phyloP scores from a whole-genome alignment of 1,284 basidiomycete species.

The Ceraceosorus guamensis region DNA sequence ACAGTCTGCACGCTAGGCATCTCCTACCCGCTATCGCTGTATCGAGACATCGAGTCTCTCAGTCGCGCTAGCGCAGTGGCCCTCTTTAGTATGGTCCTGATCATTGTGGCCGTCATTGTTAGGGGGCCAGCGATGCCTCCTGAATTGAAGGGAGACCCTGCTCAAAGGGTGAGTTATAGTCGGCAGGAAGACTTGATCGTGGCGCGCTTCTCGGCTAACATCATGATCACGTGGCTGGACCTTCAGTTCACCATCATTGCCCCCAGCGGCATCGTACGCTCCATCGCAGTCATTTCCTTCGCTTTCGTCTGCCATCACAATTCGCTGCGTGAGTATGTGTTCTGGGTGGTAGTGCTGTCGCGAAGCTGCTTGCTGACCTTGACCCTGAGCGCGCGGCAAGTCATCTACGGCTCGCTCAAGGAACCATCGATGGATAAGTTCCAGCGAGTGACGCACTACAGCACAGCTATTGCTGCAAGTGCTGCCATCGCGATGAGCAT shows the following conservation, averaged over 20 bases:
- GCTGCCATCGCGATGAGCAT: slow-evolving; percentile 60
- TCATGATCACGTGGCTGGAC: slow-evolving; percentile 41
- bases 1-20: slow-evolving; percentile 55
- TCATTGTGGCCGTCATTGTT: slow-evolving; percentile 77
- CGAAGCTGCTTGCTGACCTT: not conserved
- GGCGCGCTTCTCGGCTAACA: slow-evolving; percentile 76
- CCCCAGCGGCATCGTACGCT: slow-evolving; percentile 52
- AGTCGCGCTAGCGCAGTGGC: slow-evolving; percentile 78
- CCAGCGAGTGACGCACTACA: slow-evolving; percentile 73
- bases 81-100: slow-evolving; percentile 79
- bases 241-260: slow-evolving; percentile 77
- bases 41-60: slow-evolving; percentile 95
- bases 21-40: slow-evolving; percentile 88
- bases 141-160: slow-evolving; percentile 64
- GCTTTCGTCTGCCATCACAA: slow-evolving; percentile 49
- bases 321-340: slow-evolving; percentile 20
- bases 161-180: slow-evolving; percentile 14
- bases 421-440: slow-evolving; percentile 94
- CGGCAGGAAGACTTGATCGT: slow-evolving; percentile 57
- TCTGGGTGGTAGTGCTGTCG: not conserved
- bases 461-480: slow-evolving; percentile 41
- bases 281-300: slow-evolving; percentile 47
- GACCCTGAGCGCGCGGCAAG: not conserved
- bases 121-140: slow-evolving; percentile 74
- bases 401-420: slow-evolving; percentile 82